These are phyloP conservation scores for Hemisphaericaspora xylanilytica DNA, from an alignment of 1,139 yeast species.

Conservation along the genomic window DNA sequence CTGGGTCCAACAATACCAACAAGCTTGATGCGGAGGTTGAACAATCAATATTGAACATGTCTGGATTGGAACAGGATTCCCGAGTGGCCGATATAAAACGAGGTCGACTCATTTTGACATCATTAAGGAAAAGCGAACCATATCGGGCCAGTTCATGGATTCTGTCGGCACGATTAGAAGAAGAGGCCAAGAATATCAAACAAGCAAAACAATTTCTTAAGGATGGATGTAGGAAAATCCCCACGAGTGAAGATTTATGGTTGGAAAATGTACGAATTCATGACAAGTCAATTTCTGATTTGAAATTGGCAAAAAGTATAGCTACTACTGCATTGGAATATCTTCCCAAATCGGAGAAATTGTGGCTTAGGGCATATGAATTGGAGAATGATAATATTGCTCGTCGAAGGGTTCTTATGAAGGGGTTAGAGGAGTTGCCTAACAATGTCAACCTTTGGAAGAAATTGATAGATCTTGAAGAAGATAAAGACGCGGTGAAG, in stretches of 20 bases:
- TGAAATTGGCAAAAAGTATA: slow-evolving; percentile 47
- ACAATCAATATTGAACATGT: slow-evolving; percentile 11
- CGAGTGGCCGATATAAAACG: slow-evolving; percentile 25
- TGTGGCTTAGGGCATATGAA: slow-evolving; percentile 74
- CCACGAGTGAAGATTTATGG: slow-evolving; percentile 76
- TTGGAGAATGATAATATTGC: slow-evolving; percentile 57
- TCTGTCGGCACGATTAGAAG: slow-evolving; percentile 80
- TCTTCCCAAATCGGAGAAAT: slow-evolving; percentile 52
- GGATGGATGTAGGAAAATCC: slow-evolving; percentile 72
- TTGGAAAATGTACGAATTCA: slow-evolving; percentile 74
- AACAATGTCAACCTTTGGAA: slow-evolving; percentile 51
- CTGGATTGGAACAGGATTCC: slow-evolving; percentile 12
- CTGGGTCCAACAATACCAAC: slow-evolving; percentile 3
- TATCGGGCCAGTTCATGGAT: slow-evolving; percentile 80
- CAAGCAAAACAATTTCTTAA: slow-evolving; percentile 61
- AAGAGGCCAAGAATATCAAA: slow-evolving; percentile 53
- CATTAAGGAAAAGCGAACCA: slow-evolving; percentile 74
- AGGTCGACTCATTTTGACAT: slow-evolving; percentile 59
- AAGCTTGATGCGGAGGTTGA: slow-evolving; percentile 38
- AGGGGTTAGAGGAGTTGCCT: slow-evolving; percentile 57
- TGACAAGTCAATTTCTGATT: slow-evolving; percentile 39
- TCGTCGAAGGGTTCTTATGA: slow-evolving; percentile 57
- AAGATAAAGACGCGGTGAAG: slow-evolving; percentile 43
- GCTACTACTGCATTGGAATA: slow-evolving; percentile 65
- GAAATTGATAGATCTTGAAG: slow-evolving; percentile 49